Evolutionary conservation across 345 rosid genomes (phyloP), one percentile per base, ranked within the genome.

Genomic region (Brassica cretica): DNA sequence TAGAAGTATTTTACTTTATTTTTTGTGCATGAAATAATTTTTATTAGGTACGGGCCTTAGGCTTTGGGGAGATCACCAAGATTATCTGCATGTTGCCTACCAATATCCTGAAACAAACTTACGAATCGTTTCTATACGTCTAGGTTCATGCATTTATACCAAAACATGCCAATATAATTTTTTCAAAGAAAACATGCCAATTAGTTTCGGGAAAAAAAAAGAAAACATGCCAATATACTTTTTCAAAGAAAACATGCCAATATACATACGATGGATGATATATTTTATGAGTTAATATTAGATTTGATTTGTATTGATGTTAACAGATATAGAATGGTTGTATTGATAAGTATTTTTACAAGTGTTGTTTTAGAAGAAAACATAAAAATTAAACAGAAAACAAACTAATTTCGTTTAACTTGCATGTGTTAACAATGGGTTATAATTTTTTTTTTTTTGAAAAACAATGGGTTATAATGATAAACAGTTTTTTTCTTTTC

Each of bases 101-200:
- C 71, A 64, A 21, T 78, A 65, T 65, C 61, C 53, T 44, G 49
- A 44, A 63, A 19, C 33, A 58, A 19, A 77, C 27, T 65, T 56
- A 16, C 27, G 61, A 68, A 68, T 41, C 68, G 58, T 75, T 55
- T 35, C 66, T 24, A 32, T 76, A 63, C 75, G 66, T 35, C 25
- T 64, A 65, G 72, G 76, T 77, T 71, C 76, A 71, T 72, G 81
- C 72, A 78, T 72, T 33, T 44, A 30, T 72, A 41, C 18, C 27
- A 44, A 66, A 66, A 66, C 67, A 21, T 78, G 81, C 49, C 60
- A 32, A 51, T 66, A 44, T 39, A 39, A 2, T 39, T 8, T 39
- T 37, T 3, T 77, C 33, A 30, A 35, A 5, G 35, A 32, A 32
- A 32, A 4, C 35, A 21, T 21, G 24, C 24, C 24, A 21, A 21